phyloP scores from a whole-genome alignment of 768 basidiomycete genomes.

The Strobilomyces echinocephalus region DNA sequence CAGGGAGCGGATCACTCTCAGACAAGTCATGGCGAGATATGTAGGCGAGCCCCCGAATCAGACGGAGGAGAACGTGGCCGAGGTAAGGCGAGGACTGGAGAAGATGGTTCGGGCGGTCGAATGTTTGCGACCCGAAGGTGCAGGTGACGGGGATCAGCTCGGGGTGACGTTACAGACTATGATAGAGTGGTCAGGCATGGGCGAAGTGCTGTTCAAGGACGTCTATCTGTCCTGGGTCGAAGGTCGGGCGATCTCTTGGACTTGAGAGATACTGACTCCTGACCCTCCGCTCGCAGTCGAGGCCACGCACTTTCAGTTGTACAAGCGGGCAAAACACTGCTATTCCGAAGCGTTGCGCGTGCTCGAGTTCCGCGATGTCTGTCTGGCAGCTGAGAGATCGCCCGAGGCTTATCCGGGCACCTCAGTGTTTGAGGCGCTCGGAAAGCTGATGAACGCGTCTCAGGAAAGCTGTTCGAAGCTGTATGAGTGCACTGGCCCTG shows the following conservation, averaged over 20 bases:
- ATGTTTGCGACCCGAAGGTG: conserved; percentile 43
- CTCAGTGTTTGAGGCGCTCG: conserved; percentile 47
- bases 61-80: conserved; percentile 38
- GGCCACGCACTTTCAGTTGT: conserved; percentile 75
- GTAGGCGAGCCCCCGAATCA: conserved; percentile 39
- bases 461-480: conserved; percentile 64
- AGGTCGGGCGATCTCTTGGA: conserved; percentile 41
- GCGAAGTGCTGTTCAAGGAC: conserved; percentile 50
- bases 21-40: conserved; percentile 62
- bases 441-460: conserved; percentile 73
- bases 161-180: conserved; percentile 75
- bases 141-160: conserved; percentile 38
- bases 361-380: conserved; percentile 67
- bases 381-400: conserved; percentile 41
- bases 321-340: conserved; percentile 79
- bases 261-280: background rate
- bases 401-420: conserved; percentile 13
- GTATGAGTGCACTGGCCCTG: conserved; percentile 77
- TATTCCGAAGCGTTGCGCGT: conserved; percentile 78
- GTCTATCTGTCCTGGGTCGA: conserved; percentile 78
- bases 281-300: conserved; percentile 47
- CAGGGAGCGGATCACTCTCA: conserved; percentile 51
- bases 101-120: conserved; percentile 46
- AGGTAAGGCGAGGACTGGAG: conserved; percentile 45
- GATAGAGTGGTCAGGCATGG: conserved; percentile 59